These are phyloP conservation scores for Petunia hybrid DNA, from an alignment of 305 asterid species.

Conservation along the genomic window DNA sequence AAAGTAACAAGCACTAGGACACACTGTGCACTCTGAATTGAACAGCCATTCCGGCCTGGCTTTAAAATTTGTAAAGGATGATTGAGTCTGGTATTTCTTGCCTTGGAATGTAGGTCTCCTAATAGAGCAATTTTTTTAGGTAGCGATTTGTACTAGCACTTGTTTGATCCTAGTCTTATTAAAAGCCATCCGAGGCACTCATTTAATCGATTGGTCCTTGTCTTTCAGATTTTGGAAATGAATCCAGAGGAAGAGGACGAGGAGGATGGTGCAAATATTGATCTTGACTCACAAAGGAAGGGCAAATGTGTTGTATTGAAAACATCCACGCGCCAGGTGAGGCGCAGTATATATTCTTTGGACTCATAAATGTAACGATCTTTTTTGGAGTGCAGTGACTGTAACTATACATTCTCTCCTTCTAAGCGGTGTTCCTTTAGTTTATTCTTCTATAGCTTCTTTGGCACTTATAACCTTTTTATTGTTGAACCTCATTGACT, in stretches of 20 bases:
- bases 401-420: not conserved
- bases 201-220: not conserved
- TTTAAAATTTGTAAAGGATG: not conserved
- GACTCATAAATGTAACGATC: not conserved
- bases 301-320: constrained; percentile 92
- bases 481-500: not conserved
- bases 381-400: not conserved
- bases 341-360: not conserved
- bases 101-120: not conserved
- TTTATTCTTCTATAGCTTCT: not conserved
- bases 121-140: not conserved
- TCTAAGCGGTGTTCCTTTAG: not conserved
- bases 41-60: not conserved
- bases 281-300: constrained; percentile 95
- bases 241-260: constrained; percentile 97
- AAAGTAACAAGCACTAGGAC: not conserved
- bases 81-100: not conserved
- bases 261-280: constrained; percentile 96
- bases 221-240: constrained; percentile 83
- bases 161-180: not conserved
- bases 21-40: not conserved
- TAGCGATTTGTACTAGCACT: not conserved
- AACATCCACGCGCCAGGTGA: constrained; percentile 95
- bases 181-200: not conserved
- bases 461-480: constrained; percentile 21